phyloP scores from a whole-genome alignment of 169 alveolate species.

The Plasmodium vivax region DNA sequence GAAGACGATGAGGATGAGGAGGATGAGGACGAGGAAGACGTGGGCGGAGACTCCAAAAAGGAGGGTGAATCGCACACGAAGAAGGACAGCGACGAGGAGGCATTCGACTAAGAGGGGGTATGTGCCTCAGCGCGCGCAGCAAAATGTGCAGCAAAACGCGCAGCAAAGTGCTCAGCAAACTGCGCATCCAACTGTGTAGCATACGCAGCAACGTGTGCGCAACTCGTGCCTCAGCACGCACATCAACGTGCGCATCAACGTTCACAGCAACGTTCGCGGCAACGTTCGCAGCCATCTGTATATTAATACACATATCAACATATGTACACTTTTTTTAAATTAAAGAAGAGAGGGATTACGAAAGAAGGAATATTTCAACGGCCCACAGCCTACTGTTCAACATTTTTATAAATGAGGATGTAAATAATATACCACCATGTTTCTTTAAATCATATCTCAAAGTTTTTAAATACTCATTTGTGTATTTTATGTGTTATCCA shows the following conservation, averaged over 20 bases:
- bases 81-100: constrained; percentile 67
- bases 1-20: constrained; percentile 64
- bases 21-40: constrained; percentile 31
- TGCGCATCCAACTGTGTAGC: too few relatives aligned
- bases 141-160: not conserved
- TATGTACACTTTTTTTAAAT: not conserved
- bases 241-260: not conserved
- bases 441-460: constrained; percentile 30
- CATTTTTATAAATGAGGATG: constrained; percentile 17
- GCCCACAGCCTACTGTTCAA: not conserved
- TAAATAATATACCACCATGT: constrained; percentile 8
- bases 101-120: constrained; percentile 11
- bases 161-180: too few relatives aligned
- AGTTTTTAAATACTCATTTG: constrained; percentile 39
- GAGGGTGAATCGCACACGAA: constrained; percentile 40
- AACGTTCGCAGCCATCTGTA: not conserved
- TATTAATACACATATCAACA: not conserved
- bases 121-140: not conserved
- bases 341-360: not conserved
- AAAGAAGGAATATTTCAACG: not conserved
- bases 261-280: not conserved
- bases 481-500: constrained; percentile 27
- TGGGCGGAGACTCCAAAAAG: constrained; percentile 34
- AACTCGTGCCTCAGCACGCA: not conserved
- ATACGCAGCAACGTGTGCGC: too few relatives aligned